Percentiles rank a stretch among this genome's conserved stretches.
phyloP scores from a whole-genome alignment of 768 basidiomycete species.

The Pulveroboletus sp. region DNA sequence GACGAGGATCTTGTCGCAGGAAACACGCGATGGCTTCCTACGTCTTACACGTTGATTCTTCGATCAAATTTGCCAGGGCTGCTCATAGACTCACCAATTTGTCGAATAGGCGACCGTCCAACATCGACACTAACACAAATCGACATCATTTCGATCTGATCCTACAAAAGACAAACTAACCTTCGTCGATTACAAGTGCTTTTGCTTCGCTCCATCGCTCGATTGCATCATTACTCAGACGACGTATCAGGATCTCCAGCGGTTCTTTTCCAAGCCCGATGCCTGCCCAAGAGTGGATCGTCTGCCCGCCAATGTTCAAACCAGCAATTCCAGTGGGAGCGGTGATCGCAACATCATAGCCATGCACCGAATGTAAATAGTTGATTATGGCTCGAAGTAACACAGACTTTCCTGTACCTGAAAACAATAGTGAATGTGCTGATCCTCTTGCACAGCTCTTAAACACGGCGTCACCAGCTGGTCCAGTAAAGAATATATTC shows the following conservation, averaged over 20 bases:
- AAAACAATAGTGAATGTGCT: neutral
- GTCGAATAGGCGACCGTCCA: constrained; percentile 65
- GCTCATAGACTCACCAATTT: constrained; percentile 51
- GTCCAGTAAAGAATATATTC: constrained; percentile 72
- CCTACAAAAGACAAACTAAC: constrained; percentile 32
- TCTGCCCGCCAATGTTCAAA: constrained; percentile 64
- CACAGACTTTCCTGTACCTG: constrained; percentile 70
- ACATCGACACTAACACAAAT: constrained; percentile 58
- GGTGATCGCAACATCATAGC: constrained; percentile 47
- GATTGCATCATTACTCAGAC: constrained; percentile 26
- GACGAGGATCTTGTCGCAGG: constrained; percentile 39
- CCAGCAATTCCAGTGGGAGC: constrained; percentile 65
- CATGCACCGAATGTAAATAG: constrained; percentile 30
- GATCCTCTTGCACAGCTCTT: neutral
- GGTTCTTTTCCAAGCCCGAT: constrained; percentile 55
- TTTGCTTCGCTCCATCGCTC: constrained; percentile 47
- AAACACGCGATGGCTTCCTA: constrained; percentile 37
- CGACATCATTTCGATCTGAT: neutral
- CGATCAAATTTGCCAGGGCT: constrained; percentile 25
- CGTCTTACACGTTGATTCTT: neutral
- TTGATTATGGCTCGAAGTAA: constrained; percentile 58
- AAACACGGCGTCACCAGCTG: constrained; percentile 47
- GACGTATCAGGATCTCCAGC: constrained; percentile 36
- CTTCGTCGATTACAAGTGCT: constrained; percentile 69
- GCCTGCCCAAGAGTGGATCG: constrained; percentile 64